Percentiles rank a stretch among this genome's conserved stretches.
Evolutionary conservation across 306 rosid species (phyloP).

Genomic region (Trichosanthes truncata): DNA sequence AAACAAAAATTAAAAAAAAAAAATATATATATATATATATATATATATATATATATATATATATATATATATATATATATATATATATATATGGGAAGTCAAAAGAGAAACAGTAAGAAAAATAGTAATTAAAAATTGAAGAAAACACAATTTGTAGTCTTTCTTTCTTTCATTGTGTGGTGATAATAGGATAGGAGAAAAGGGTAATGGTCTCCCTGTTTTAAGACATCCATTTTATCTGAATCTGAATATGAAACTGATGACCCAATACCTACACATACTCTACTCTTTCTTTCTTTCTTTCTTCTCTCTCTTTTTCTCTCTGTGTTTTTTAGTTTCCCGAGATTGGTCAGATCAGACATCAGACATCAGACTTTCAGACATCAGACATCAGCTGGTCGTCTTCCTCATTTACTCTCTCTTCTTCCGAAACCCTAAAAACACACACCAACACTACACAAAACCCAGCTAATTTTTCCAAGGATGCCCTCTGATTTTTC

Average conservation of each 20-base stretch:
- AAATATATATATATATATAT: too few relatives aligned
- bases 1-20: too few relatives aligned
- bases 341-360: conserved; percentile 31
- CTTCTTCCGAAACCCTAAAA: conserved; percentile 10
- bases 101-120: too few relatives aligned
- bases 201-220: conserved; percentile 23
- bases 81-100: too few relatives aligned
- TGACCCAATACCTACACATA: not conserved
- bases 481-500: conserved; percentile 42
- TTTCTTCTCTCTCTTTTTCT: not conserved
- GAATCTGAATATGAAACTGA: conserved; percentile 14
- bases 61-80: too few relatives aligned
- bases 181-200: too few relatives aligned
- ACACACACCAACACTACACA: not conserved
- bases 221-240: conserved; percentile 18
- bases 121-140: too few relatives aligned
- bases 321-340: conserved; percentile 43
- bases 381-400: not conserved
- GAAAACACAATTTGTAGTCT: too few relatives aligned
- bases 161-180: too few relatives aligned
- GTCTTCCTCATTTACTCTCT: conserved; percentile 8
- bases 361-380: not conserved
- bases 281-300: conserved; percentile 10
- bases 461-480: conserved; percentile 18
- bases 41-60: too few relatives aligned